Base-by-base conservation (phyloP, 768 basidiomycete species). In the Mycena venus region DNA sequence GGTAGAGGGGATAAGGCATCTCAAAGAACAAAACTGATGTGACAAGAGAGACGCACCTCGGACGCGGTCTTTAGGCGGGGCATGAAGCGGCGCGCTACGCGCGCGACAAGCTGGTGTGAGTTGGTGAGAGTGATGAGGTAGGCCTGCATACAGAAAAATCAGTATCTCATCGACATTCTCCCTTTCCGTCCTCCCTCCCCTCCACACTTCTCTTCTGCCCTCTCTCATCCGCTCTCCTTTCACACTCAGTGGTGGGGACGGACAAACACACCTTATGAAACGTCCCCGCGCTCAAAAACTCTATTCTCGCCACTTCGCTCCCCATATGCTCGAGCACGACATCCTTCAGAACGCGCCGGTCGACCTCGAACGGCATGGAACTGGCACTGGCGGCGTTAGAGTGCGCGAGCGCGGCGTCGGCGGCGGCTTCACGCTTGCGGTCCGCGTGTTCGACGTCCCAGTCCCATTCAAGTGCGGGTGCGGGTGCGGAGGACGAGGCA, bases 41-140 rank as follows among this genome's bases (percentile, higher is more conserved):
- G n/a, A n/a, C n/a, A n/a, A n/a, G n/a, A n/a, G n/a, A n/a, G n/a
- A n/a, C n/a, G n/a, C n/a, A n/a, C n/a, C 80, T 96, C 95, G 0
- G 95, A 96, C 81, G 94, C 93, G 4, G 94, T 95, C 85, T 96
- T 96, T 76, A 95, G 88, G 38, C 93, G 89, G 1, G 95, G 93
- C 94, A 96, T 95, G 82, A 94, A 96, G 12, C 93, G 90, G 62
- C 95, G 92, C 4, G 95, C 95, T 27, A 96, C 94, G 44, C 95
- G 90, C 8, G 93, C 94, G 10, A 96, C 91, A 51, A 96, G 81
- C 70, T 93, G 88, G 62, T 88, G 84, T 19, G 88, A 84, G 78
- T 93, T 90, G 23, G 83, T 85, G 23, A 96, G 88, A 10, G 91
- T 93, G 62, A 96, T 85, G 2, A 95, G 88, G 84, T 95, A 96